Conservation (phyloP, 2,329 filamentous ascomycete genomes). For the Talaromyces pinophilus region DNA sequence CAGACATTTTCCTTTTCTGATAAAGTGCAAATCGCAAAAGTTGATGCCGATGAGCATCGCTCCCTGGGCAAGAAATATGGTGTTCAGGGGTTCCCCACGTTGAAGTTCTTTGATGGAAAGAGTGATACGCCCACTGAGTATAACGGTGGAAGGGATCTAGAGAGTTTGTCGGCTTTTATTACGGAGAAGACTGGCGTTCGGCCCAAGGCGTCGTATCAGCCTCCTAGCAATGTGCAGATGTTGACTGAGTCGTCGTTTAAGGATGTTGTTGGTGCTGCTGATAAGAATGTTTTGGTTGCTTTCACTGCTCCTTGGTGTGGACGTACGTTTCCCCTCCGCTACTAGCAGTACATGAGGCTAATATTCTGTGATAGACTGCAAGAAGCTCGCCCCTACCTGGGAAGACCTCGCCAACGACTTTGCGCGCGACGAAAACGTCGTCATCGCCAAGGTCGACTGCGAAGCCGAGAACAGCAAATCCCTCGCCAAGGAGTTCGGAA, state of each 20-base stretch:
- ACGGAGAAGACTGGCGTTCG: slow-evolving; percentile 83
- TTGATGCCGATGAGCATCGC: slow-evolving; percentile 90
- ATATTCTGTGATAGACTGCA: slow-evolving; percentile 75
- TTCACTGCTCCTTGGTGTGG: slow-evolving; percentile 99
- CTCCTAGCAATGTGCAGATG: slow-evolving; percentile 74
- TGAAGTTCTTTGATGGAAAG: slow-evolving; percentile 98
- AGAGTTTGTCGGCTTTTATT: slow-evolving; percentile 79
- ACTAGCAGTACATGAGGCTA: no score
- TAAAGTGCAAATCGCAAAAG: slow-evolving; percentile 86
- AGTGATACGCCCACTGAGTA: slow-evolving; percentile 83
- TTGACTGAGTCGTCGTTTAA: slow-evolving; percentile 80
- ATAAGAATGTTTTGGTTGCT: slow-evolving; percentile 89
- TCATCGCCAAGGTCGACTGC: slow-evolving; percentile 94
- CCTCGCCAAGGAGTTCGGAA: slow-evolving; percentile 71
- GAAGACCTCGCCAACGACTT: slow-evolving; percentile 84
- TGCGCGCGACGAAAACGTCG: slow-evolving; percentile 70
- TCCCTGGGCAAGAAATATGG: slow-evolving; percentile 81
- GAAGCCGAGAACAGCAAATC: slow-evolving; percentile 84
- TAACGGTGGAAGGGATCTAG: slow-evolving; percentile 80
- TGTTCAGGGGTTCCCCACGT: slow-evolving; percentile 90
- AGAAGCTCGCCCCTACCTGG: slow-evolving; percentile 86
- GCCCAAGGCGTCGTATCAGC: slow-evolving; percentile 63
- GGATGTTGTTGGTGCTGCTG: slow-evolving; percentile 71
- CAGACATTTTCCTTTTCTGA: slow-evolving; percentile 70
- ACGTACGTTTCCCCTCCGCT: slow-evolving; percentile 61